Evolutionary conservation across 2,329 filamentous ascomycete genomes (phyloP), one percentile per base, ranked within the genome.

Genomic region (Cercospora beticola): DNA sequence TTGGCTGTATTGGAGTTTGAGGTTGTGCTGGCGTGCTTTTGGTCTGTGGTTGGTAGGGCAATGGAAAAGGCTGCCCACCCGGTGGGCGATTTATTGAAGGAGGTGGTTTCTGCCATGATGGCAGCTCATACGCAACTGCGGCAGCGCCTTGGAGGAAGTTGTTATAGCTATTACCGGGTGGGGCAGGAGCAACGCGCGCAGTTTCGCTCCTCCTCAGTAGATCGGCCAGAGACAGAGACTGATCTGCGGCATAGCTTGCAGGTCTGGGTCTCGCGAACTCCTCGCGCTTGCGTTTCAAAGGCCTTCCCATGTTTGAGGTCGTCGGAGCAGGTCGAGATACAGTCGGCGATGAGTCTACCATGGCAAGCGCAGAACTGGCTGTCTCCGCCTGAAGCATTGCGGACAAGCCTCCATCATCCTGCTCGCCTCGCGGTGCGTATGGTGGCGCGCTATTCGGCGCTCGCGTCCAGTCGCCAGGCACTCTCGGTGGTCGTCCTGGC

Each of bases 251-350:
- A 65, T 54, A 49, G 4, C 43, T 14, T 26, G 64, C 46, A 6
- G 67, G 56, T 23, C 36, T 60, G 49, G 64, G 64, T n/a, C 66
- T 64, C 16, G 61, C 62, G 1, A 56, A 60, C 10, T 64, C 49
- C 10, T 71, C 69, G 12, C 75, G 73, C 68, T 76, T 74, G n/a
- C 74, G 74, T 65, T 76, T 76, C 68, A 73, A 58, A 16, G 73
- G 67, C n/a, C 67, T 67, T 8, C 60, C 64, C 14, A 66, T 70
- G 62, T 70, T 67, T 9, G 68, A 63, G 14, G 30, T 67, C 6
- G 59, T 18, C 28, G 68, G 40, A 12, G 46, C 21, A 9, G 66
- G 46, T 12, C 28, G 43, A 12, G 64, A 7, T 56, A 40, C 12
- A 21, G 33, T 28, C n/a, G 58, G 69, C 36, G 16, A 43, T 18